phyloP scores from a whole-genome alignment of 257 asterid species.

The Coffea eugenioides region DNA sequence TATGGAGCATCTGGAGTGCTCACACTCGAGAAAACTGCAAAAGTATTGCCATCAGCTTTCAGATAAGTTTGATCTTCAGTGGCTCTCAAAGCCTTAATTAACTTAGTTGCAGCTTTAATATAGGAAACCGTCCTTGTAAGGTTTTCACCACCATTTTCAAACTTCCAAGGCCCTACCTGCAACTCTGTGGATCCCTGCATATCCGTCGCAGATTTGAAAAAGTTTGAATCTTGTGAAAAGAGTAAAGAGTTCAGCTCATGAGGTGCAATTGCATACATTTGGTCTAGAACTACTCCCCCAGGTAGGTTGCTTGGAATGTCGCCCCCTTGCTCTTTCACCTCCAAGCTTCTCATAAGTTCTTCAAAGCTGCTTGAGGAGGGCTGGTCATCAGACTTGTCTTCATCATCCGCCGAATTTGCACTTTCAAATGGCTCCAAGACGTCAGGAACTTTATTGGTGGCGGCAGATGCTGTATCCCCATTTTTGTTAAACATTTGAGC shows the following conservation, averaged over 20 bases:
- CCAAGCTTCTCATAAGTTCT: constrained; percentile 63
- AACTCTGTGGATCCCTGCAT: constrained; percentile 72
- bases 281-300: constrained; percentile 81
- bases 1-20: constrained; percentile 97
- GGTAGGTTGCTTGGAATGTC: constrained; percentile 67
- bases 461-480: constrained; percentile 48
- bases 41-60: constrained; percentile 73
- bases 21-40: constrained; percentile 65
- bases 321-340: constrained; percentile 55
- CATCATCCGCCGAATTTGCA: constrained; percentile 32
- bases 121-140: constrained; percentile 58
- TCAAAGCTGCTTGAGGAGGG: constrained; percentile 55
- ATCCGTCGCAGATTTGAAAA: constrained; percentile 55
- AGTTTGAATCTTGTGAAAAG: constrained; percentile 70
- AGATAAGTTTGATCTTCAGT: constrained; percentile 82
- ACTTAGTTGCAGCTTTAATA: constrained; percentile 75
- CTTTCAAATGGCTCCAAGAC: constrained; percentile 49
- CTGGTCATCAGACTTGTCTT: constrained; percentile 49
- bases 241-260: constrained; percentile 64
- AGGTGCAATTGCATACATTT: constrained; percentile 57
- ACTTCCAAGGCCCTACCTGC: constrained; percentile 77
- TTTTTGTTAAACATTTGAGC: constrained; percentile 80
- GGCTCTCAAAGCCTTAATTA: constrained; percentile 81
- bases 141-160: constrained; percentile 58
- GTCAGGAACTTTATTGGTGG: constrained; percentile 47